phyloP scores from a whole-genome alignment of 805 yeast species.

The Yarrowia deformans region DNA sequence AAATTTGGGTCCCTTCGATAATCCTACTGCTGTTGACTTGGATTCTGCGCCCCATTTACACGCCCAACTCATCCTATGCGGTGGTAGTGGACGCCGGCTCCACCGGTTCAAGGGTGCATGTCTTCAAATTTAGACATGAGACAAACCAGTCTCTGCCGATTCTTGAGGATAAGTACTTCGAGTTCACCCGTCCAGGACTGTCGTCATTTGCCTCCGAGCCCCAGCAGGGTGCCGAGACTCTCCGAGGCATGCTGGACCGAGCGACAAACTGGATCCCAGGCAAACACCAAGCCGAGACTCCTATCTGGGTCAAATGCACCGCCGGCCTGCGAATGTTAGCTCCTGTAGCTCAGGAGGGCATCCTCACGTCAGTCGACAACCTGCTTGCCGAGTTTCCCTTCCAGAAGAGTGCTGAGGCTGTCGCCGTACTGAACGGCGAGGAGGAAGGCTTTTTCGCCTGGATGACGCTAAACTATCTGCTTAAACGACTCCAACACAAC shows the following conservation, averaged over 20 bases:
- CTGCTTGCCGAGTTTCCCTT: slow-evolving; percentile 86
- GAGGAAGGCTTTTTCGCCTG: slow-evolving; percentile 98
- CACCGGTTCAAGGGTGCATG: slow-evolving; percentile 92
- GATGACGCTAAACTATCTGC: slow-evolving; percentile 90
- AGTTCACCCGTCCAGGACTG: slow-evolving; percentile 89
- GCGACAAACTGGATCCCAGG: slow-evolving; percentile 82
- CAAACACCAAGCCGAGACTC: slow-evolving; percentile 76
- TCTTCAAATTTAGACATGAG: slow-evolving; percentile 77
- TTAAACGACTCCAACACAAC: slow-evolving; percentile 57
- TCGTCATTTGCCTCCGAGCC: slow-evolving; percentile 83
- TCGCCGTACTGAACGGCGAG: slow-evolving; percentile 90
- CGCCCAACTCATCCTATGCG: slow-evolving; percentile 56
- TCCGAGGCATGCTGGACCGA: slow-evolving; percentile 76
- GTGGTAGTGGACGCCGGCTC: slow-evolving; percentile 98
- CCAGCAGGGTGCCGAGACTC: slow-evolving; percentile 80
- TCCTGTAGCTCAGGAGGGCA: slow-evolving; percentile 68
- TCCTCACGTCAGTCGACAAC: slow-evolving; percentile 72
- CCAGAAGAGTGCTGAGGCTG: slow-evolving; percentile 74
- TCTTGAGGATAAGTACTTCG: slow-evolving; percentile 76
- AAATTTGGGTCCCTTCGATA: slow-evolving; percentile 29
- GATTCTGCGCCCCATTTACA: slow-evolving; percentile 21
- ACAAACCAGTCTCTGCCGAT: slow-evolving; percentile 81
- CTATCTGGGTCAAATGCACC: slow-evolving; percentile 88
- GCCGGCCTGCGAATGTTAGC: slow-evolving; percentile 93
- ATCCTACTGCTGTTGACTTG: slow-evolving; percentile 25